Evolutionary conservation across 345 rosid species (phyloP).

Genomic region (Limnanthes douglasii): DNA sequence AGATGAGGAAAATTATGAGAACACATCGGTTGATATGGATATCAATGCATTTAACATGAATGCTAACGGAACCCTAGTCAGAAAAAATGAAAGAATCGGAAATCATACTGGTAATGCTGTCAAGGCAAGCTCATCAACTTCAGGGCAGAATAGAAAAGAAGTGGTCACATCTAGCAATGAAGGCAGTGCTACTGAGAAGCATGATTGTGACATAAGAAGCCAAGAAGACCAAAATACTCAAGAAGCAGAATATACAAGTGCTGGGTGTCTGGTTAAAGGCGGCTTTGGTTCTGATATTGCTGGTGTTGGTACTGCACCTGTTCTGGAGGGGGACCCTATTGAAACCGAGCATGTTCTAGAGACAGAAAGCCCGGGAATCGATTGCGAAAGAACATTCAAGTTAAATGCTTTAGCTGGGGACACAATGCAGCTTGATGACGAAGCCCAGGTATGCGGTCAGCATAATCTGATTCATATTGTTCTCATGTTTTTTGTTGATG

Average conservation of each 20-base stretch:
- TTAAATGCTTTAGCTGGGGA: constrained; percentile 33
- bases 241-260: constrained; percentile 53
- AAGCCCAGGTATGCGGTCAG: constrained; percentile 27
- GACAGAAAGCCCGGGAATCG: constrained; percentile 53
- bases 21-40: constrained; percentile 55
- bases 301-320: constrained; percentile 40
- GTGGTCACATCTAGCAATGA: constrained; percentile 32
- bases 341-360: constrained; percentile 72
- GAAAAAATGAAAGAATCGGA: constrained; percentile 18
- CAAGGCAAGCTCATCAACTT: constrained; percentile 38
- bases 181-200: constrained; percentile 73
- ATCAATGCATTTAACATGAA: constrained; percentile 20
- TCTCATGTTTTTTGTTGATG: too few species aligned
- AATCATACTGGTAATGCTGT: constrained; percentile 12
- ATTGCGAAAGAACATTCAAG: constrained; percentile 21
- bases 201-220: constrained; percentile 63
- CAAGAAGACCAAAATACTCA: constrained; percentile 69
- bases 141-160: constrained; percentile 26
- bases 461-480: too few species aligned
- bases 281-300: constrained; percentile 82
- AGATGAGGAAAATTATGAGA: constrained; percentile 84
- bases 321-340: constrained; percentile 35
- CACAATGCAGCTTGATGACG: constrained; percentile 78
- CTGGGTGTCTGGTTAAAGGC: constrained; percentile 27
- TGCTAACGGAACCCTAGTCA: constrained; percentile 8